A percentile compares a stretch with the other conserved stretches of the same genome.
phyloP scores from a whole-genome alignment of 2,329 filamentous ascomycete species.

The Botrytis deweyae region DNA sequence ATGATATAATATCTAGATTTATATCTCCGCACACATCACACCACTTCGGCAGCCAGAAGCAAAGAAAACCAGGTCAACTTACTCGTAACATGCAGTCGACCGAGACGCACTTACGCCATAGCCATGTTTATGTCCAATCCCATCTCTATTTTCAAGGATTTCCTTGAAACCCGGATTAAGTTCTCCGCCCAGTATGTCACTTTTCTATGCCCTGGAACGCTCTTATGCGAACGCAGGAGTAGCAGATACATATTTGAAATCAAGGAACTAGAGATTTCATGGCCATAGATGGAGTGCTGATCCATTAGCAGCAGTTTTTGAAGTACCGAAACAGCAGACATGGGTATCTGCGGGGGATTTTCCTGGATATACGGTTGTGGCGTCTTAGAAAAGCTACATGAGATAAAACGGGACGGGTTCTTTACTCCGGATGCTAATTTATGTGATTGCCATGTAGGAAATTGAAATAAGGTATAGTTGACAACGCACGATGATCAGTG shows the following conservation, averaged over 20 bases:
- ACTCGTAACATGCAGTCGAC: not conserved
- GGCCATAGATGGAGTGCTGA: not conserved
- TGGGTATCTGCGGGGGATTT: not conserved
- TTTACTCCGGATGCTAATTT: slow-evolving; percentile 6
- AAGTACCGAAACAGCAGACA: not conserved
- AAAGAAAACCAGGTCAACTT: not conserved
- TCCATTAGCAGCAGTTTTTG: not conserved
- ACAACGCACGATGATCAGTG: not conserved
- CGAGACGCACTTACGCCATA: not conserved
- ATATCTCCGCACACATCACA: slow-evolving; percentile 4
- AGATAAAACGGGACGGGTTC: not conserved
- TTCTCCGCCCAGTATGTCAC: not conserved
- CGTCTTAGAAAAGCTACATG: slow-evolving; percentile 4
- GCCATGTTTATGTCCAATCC: not conserved
- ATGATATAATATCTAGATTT: not conserved
- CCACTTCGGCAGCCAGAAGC: not conserved
- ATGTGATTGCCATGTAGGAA: not conserved
- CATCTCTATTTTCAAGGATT: no score
- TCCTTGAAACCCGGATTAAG: not conserved
- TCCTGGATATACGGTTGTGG: not conserved
- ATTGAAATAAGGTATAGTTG: not conserved
- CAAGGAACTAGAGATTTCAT: not conserved
- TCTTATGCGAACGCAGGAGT: not conserved
- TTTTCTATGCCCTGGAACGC: not conserved
- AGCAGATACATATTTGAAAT: not conserved